These are phyloP conservation scores for Scalesia atractyloides DNA, from an alignment of 129 eudicot species.

Conservation along the genomic window DNA sequence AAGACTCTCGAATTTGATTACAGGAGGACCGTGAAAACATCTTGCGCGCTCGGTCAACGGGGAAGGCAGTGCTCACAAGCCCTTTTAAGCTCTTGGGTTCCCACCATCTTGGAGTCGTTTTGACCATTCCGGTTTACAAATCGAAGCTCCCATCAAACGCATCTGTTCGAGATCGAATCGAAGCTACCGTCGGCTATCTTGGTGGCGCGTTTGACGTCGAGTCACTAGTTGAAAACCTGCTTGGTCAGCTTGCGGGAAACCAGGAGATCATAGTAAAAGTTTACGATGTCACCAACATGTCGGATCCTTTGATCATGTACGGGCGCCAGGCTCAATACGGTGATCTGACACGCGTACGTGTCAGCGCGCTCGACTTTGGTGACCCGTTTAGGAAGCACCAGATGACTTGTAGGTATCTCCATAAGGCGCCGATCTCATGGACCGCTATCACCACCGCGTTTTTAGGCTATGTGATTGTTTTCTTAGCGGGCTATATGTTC, in stretches of 20 bases:
- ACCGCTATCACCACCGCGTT: constrained; percentile 43
- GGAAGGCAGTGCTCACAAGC: constrained; percentile 81
- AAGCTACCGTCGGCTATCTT: constrained; percentile 87
- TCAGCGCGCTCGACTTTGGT: constrained; percentile 77
- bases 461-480: constrained; percentile 47
- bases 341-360: constrained; percentile 55
- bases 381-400: constrained; percentile 86
- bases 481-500: constrained; percentile 54
- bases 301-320: constrained; percentile 78
- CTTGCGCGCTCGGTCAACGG: constrained; percentile 80
- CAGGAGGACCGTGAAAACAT: constrained; percentile 89
- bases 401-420: constrained; percentile 83
- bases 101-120: constrained; percentile 85
- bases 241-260: constrained; percentile 85
- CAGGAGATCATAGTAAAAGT: constrained; percentile 78
- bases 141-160: constrained; percentile 62
- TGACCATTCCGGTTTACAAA: constrained; percentile 82
- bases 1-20: constrained; percentile 12
- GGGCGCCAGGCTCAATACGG: constrained; percentile 66
- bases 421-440: constrained; percentile 62
- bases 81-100: constrained; percentile 77
- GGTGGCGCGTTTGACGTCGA: constrained; percentile 90
- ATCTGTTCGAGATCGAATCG: constrained; percentile 58
- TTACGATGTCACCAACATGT: constrained; percentile 71
- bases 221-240: constrained; percentile 86